Evolutionary conservation across 2,329 filamentous ascomycete genomes (phyloP).

Genomic region (Stagonosporopsis tanaceti): DNA sequence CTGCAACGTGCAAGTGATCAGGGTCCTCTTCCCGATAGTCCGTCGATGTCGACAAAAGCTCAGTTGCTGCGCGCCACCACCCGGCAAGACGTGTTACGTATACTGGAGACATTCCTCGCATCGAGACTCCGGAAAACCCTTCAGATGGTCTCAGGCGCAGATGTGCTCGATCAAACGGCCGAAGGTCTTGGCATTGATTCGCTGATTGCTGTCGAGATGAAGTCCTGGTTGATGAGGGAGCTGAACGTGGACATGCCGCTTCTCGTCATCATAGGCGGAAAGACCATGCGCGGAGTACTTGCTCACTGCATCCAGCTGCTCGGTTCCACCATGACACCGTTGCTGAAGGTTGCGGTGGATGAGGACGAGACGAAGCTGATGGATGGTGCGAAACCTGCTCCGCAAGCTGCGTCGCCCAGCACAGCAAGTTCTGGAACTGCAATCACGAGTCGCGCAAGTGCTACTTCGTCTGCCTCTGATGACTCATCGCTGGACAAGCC

Average conservation of each 20-base stretch:
- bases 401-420: too few species aligned
- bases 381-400: too few species aligned
- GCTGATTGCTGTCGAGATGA: slow-evolving; percentile 49
- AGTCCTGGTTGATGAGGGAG: slow-evolving; percentile 50
- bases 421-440: too few species aligned
- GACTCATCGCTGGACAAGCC: too few species aligned
- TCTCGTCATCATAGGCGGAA: slow-evolving; percentile 34
- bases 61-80: neutral
- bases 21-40: neutral
- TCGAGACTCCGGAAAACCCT: slow-evolving; percentile 2
- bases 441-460: too few species aligned
- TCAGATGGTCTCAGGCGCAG: slow-evolving; percentile 3
- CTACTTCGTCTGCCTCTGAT: too few species aligned
- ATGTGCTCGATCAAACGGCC: neutral
- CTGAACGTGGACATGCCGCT: slow-evolving; percentile 39
- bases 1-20: neutral
- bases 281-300: slow-evolving; percentile 2
- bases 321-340: neutral
- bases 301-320: neutral
- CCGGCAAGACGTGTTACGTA: neutral
- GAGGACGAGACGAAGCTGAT: neutral
- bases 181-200: slow-evolving; percentile 40
- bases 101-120: neutral
- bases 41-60: neutral
- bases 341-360: neutral